Base-by-base conservation (phyloP, 768 basidiomycete species). In the Trametes cinnabarina region DNA sequence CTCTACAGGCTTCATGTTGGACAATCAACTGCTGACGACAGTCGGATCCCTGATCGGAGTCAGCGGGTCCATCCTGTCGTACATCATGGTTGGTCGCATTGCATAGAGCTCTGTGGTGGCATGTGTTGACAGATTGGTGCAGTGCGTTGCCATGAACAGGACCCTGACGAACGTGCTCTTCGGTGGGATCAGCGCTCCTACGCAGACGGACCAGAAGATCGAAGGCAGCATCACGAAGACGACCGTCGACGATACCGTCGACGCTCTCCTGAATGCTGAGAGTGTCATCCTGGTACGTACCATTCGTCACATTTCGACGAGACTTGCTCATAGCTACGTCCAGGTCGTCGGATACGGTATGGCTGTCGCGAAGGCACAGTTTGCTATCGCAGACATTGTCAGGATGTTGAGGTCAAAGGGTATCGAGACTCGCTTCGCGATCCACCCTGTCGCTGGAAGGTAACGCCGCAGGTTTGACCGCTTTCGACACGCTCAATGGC, bases 81-180 rank as follows among this genome's bases (percentile, higher is more conserved):
- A 94, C 65, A 93, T 94, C 68, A 94, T 94, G 92, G 92, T 91
- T 64, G 58, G 25, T 19, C 9, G 20, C 44, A n/a, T n/a, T n/a
- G n/a, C n/a, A n/a, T n/a, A n/a, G n/a, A n/a, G n/a, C n/a, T n/a
- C n/a, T n/a, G n/a, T n/a, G n/a, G n/a, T n/a, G n/a, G 4, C n/a
- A 23, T 20, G 14, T 5, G 5, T 58, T 59, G 52, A 54, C 40
- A n/a, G 23, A 42, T 49, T 58, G 62, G 40, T 44, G 17, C 57
- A 94, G 92, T 94, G 92, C 67, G 86, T 92, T 55, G 92, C 92
- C 15, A 94, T 94, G 92, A 94, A 94, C 73, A 82, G 92, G 39
- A 92, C 90, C 11, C 73, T 90, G 55, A 80, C 84, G 17, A 94
- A 94, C 62, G 92, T 94, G 17, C 77, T 94, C 9, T 94, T 94